Base-by-base conservation (phyloP, 495 filamentous ascomycete species). In the Ramalina peruviana region DNA sequence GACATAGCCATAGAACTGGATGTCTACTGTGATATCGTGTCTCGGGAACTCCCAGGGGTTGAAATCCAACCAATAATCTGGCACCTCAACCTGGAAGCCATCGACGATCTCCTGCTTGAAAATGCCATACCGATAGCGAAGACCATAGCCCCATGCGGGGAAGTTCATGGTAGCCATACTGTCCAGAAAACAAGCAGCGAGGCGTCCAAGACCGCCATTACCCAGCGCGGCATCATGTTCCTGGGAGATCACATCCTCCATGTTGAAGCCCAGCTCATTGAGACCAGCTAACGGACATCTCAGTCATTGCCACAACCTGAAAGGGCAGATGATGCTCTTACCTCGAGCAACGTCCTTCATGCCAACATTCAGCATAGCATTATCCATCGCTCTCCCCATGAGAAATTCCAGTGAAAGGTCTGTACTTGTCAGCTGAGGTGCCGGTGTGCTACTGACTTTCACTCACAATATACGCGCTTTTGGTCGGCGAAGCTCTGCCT, bases 51-150 rank as follows among this genome's bases (percentile, higher is more conserved):
- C 92, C 92, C 92, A 98, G 6, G 93, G 92, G 72, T 97, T 97
- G 64, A 96, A 95, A 61, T 97, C 92, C 27, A 98, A 78, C 92
- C 92, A 98, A 67, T 98, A 98, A 65, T 98, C 92, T 19, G 92
- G 92, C 42, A 97, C 81, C 59, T 98, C 92, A 44, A 97, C 86
- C 65, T 98, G 92, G 60, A 94, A 97, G 16, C 92, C 92, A 60
- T 97, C 83, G 44, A 96, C 78, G 56, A 98, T 95, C 71, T 98
- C 90, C 69, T 98, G 92, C 71, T 96, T 95, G 79, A 98, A 98
- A 61, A 98, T 98, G 56, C 92, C 92, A 64, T 98, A 98, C 57
- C 87, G 74, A 66, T 98, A 98, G 50, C 92, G 79, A 56, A 98
- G 66, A 16, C 88, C 92, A 57, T 98, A 98, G 37, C 92, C 92